Evolutionary conservation across 371 early-diverging fungal species (phyloP).

Genomic region (Mortierella sp.): DNA sequence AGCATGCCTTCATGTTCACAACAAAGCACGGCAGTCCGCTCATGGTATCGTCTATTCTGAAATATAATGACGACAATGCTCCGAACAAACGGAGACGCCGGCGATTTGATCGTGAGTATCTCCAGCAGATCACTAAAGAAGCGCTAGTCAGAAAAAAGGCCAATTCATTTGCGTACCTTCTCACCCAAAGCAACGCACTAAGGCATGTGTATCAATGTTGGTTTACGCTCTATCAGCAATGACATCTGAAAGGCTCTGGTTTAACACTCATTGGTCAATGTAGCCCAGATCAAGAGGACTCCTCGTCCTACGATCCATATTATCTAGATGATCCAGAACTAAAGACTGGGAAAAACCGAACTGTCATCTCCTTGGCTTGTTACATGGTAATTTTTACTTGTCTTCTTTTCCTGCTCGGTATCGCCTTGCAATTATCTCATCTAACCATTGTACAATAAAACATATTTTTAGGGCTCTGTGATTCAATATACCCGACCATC

Average conservation of each 20-base stretch:
- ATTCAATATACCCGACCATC: conserved; percentile 72
- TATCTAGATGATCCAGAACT: conserved; percentile 77
- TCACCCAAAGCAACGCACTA: conserved; percentile 51
- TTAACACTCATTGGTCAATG: background rate
- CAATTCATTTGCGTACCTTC: conserved; percentile 42
- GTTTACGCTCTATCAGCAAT: background rate
- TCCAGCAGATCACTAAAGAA: conserved; percentile 56
- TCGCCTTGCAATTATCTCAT: no score
- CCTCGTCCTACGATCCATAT: conserved; percentile 66
- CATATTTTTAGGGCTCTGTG: conserved; percentile 67
- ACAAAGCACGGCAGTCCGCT: conserved; percentile 49
- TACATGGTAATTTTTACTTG: conserved; percentile 61
- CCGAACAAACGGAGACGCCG: conserved; percentile 50
- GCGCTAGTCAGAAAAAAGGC: conserved; percentile 53
- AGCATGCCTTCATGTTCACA: conserved; percentile 53
- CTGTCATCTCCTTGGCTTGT: conserved; percentile 72
- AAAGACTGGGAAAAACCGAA: conserved; percentile 71
- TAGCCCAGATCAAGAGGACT: conserved; percentile 50
- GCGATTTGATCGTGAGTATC: conserved; percentile 49
- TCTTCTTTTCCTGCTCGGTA: background rate
- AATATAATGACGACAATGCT: conserved; percentile 47
- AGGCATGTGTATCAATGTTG: conserved; percentile 12
- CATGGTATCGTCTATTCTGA: conserved; percentile 37
- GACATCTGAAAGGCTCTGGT: background rate
- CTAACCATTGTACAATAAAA: background rate